Percentiles rank a stretch among this genome's conserved stretches.
phyloP scores from a whole-genome alignment of 2,329 filamentous ascomycete species.

The Talaromyces marneffei region DNA sequence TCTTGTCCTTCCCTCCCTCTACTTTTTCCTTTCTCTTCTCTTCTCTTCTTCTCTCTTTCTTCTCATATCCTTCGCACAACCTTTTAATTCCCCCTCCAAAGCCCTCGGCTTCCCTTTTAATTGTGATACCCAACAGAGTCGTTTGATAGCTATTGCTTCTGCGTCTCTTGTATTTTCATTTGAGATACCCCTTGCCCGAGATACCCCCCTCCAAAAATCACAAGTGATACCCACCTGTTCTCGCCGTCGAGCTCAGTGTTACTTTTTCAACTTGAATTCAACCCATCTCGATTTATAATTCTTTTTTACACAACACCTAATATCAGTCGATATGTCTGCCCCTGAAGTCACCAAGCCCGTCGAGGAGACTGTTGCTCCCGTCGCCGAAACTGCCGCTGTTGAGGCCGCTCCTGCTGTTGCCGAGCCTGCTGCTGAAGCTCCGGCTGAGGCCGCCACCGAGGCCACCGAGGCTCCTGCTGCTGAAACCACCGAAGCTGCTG shows the following conservation, averaged over 20 bases:
- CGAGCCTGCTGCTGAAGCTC: slow-evolving; percentile 68
- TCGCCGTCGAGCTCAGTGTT: slow-evolving; percentile 13
- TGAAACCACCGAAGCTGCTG: slow-evolving; percentile 25
- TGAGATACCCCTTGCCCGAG: slow-evolving; percentile 29
- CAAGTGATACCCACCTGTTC: slow-evolving; percentile 14
- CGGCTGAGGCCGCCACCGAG: slow-evolving; percentile 50
- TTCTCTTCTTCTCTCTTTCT: slow-evolving; percentile 19
- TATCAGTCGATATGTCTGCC: slow-evolving; percentile 55
- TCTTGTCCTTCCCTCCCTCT: slow-evolving; percentile 23
- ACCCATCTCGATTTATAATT: slow-evolving; percentile 1
- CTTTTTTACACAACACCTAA: slow-evolving; percentile 2
- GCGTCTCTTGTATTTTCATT: slow-evolving; percentile 24
- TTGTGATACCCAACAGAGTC: slow-evolving; percentile 33
- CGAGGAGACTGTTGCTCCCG: slow-evolving; percentile 51
- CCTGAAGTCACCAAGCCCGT: slow-evolving; percentile 62
- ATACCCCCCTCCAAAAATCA: slow-evolving; percentile 18
- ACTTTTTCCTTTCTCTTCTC: slow-evolving; percentile 23
- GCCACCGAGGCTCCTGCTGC: slow-evolving; percentile 33
- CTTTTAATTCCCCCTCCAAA: slow-evolving; percentile 18
- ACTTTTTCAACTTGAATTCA: background rate
- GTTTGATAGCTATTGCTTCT: slow-evolving; percentile 28
- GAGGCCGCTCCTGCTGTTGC: slow-evolving; percentile 46
- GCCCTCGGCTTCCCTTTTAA: slow-evolving; percentile 22
- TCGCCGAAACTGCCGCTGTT: slow-evolving; percentile 49
- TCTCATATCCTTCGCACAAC: background rate